These are phyloP conservation scores for Mycena crocata DNA, from an alignment of 768 basidiomycete species.

Conservation along the genomic window DNA sequence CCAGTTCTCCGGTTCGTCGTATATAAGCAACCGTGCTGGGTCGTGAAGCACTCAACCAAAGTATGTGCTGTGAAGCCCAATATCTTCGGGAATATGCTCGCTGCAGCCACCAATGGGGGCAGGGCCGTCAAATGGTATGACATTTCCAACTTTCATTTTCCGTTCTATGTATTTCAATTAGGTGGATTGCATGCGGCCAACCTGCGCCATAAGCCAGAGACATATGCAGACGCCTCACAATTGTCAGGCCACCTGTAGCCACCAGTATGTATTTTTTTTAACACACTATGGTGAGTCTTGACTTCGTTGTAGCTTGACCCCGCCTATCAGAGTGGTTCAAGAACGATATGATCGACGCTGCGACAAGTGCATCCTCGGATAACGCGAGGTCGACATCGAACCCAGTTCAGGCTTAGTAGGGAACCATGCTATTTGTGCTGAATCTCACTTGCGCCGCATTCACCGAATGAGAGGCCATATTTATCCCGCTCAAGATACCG, in stretches of 20 bases:
- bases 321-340: slow-evolving; percentile 25
- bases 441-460: background rate
- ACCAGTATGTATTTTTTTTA: slow-evolving; percentile 43
- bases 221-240: slow-evolving; percentile 49
- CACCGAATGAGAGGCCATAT: too few species aligned
- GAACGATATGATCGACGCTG: slow-evolving; percentile 24
- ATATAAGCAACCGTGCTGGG: slow-evolving; percentile 19
- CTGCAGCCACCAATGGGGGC: slow-evolving; percentile 29
- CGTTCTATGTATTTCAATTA: slow-evolving; percentile 32
- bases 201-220: slow-evolving; percentile 53
- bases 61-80: slow-evolving; percentile 25
- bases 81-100: slow-evolving; percentile 22
- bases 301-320: slow-evolving; percentile 10
- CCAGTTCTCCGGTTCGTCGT: slow-evolving; percentile 4
- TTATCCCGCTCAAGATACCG: background rate
- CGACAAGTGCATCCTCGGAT: slow-evolving; percentile 30
- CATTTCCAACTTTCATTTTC: background rate
- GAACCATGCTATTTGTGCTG: background rate
- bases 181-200: slow-evolving; percentile 60
- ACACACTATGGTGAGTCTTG: background rate
- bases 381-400: background rate
- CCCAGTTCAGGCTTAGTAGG: background rate
- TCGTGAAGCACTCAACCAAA: background rate
- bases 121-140: slow-evolving; percentile 35
- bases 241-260: slow-evolving; percentile 51